Evolutionary conservation across 768 basidiomycete genomes (phyloP).

Genomic region (Pleurotus citrinopileatus): DNA sequence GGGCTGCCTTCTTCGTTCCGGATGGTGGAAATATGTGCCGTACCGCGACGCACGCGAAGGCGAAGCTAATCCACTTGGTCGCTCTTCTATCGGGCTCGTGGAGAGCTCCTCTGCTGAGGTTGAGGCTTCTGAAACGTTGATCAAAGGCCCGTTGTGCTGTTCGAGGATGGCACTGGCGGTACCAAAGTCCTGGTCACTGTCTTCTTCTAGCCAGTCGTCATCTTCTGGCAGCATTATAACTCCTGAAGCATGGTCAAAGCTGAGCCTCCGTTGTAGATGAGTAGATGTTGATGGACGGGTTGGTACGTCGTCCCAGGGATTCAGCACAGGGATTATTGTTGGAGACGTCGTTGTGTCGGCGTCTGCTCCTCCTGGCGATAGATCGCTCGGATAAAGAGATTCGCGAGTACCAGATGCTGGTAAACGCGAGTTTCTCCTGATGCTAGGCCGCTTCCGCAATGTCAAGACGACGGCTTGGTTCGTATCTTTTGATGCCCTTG

Average conservation of each 20-base stretch:
- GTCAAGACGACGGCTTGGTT: slow-evolving; percentile 79
- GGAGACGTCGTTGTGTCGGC: background rate
- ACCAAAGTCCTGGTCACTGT: slow-evolving; percentile 44
- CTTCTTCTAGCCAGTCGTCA: slow-evolving; percentile 54
- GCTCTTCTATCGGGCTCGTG: slow-evolving; percentile 4
- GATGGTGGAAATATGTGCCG: slow-evolving; percentile 85
- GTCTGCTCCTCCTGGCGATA: slow-evolving; percentile 9
- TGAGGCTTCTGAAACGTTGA: background rate
- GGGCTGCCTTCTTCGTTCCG: slow-evolving; percentile 58
- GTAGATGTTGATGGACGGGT: slow-evolving; percentile 20
- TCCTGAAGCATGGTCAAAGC: slow-evolving; percentile 84
- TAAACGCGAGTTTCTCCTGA: slow-evolving; percentile 31
- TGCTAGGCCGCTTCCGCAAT: slow-evolving; percentile 68
- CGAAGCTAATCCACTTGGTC: slow-evolving; percentile 22
- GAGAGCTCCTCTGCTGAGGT: background rate
- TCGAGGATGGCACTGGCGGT: slow-evolving; percentile 24
- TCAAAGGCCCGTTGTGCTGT: slow-evolving; percentile 8
- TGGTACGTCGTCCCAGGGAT: slow-evolving; percentile 65
- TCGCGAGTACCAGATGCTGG: slow-evolving; percentile 15
- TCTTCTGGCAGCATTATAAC: slow-evolving; percentile 87
- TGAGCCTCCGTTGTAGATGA: slow-evolving; percentile 58
- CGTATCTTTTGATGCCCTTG: slow-evolving; percentile 35
- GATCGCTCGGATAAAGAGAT: slow-evolving; percentile 13
- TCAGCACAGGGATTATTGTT: slow-evolving; percentile 17
- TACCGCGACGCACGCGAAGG: slow-evolving; percentile 56